Conservation (phyloP, 2,329 filamentous ascomycete genomes). For the Fusarium siculi region DNA sequence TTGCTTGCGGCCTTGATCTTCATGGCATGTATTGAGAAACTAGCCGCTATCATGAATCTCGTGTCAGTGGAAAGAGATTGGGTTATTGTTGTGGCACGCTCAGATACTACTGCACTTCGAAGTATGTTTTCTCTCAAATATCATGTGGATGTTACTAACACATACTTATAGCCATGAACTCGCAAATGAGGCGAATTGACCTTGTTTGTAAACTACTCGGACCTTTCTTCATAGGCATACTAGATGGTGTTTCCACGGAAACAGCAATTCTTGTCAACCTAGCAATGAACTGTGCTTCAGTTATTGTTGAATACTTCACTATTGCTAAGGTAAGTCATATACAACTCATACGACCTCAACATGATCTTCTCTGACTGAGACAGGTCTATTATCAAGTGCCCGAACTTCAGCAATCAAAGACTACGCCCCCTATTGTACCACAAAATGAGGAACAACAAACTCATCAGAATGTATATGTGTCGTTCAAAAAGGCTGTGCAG, state of each 20-base stretch:
- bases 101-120: conserved; percentile 27
- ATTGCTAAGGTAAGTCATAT: conserved; percentile 49
- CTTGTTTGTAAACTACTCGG: conserved; percentile 68
- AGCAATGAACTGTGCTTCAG: conserved; percentile 60
- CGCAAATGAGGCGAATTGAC: conserved; percentile 71
- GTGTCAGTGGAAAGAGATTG: conserved; percentile 79
- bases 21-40: conserved; percentile 76
- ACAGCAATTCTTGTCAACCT: conserved; percentile 61
- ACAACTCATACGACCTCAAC: no score
- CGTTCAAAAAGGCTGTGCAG: conserved; percentile 6
- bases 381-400: conserved; percentile 44
- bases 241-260: conserved; percentile 60
- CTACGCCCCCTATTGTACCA: conserved; percentile 1
- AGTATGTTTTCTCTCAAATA: conserved; percentile 8
- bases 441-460: background rate
- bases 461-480: background rate
- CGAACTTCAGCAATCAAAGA: conserved; percentile 42
- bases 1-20: conserved; percentile 54
- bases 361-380: background rate
- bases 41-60: conserved; percentile 71
- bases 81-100: conserved; percentile 52
- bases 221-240: conserved; percentile 64
- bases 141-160: background rate
- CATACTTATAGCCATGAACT: conserved; percentile 57
- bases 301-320: conserved; percentile 62